Evolutionary conservation across 352 stramenopile genomes (phyloP), one percentile per base, ranked within the genome.

Genomic region (Globisporangium parvum): DNA sequence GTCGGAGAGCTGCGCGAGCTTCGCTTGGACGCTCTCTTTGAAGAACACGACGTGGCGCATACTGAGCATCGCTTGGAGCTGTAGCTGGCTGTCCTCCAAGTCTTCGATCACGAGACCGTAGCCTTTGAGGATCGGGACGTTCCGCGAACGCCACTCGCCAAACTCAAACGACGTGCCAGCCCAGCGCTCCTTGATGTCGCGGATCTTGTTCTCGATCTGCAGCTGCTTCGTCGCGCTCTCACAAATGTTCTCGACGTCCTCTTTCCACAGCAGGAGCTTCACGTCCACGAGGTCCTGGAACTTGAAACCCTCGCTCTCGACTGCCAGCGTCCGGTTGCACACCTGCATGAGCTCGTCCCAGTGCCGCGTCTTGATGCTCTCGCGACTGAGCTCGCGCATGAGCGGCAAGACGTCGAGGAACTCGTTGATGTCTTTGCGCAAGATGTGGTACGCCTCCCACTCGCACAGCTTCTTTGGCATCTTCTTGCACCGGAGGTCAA

Each of bases 11-110:
- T 93, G 71, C 1, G 75, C 86, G 0, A 96, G 66, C 41, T 94
- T 91, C 17, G 53, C 23, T 59, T 92, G 78, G 3, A 96, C 83
- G 3, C 69, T 69, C 21, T 96, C 86, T 49, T 86, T 83, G 61
- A 97, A 97, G 45, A 81, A 93, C n/a, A 83, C 69, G 3, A 96
- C 87, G 57, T 97, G 88, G 31, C 88, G 66, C 78, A 96, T 90
- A 46, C 80, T 91, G 31, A 97, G 63, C 56, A 97, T 88, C 2
- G 85, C 85, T 62, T 97, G 88, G 14, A 96, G 66, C 46, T 93
- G 78, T 11, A 97, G 51, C 53, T 97, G 88, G 8, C 86, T 80
- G 47, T 97, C 88, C 50, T 97, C 88, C 3, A 97, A 56, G 28
- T 96, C 88, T 59, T 97, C 88, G 28, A 96, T 95, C 14, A 94